These are phyloP conservation scores for Didymella arachidicola DNA, from an alignment of 2,329 filamentous ascomycete species.

Conservation along the genomic window DNA sequence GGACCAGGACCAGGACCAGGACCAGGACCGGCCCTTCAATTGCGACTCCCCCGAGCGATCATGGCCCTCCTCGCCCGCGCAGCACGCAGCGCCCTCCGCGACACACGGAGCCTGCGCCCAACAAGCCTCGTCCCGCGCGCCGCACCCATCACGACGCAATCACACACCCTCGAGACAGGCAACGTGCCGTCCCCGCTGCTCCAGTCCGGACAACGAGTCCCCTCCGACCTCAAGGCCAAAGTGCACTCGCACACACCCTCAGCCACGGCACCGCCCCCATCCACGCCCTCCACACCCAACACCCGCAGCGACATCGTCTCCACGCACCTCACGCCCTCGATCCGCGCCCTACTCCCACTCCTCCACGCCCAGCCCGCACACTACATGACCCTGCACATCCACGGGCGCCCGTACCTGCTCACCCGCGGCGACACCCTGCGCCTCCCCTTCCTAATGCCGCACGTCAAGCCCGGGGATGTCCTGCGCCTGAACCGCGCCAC, in stretches of 20 bases:
- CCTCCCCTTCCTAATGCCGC: constrained; percentile 59
- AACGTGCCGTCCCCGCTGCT: constrained; percentile 54
- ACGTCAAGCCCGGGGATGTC: constrained; percentile 75
- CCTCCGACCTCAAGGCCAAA: constrained; percentile 36
- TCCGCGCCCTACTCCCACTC: constrained; percentile 71
- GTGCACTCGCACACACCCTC: constrained; percentile 27
- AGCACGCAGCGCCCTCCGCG: constrained; percentile 69
- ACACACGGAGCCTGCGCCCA: constrained; percentile 62
- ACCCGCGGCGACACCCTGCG: constrained; percentile 63
- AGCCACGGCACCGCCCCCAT: constrained; percentile 24
- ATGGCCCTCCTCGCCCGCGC: constrained; percentile 59
- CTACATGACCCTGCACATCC: constrained; percentile 82
- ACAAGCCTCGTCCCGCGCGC: constrained; percentile 61
- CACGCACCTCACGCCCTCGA: constrained; percentile 60
- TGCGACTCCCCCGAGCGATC: constrained; percentile 1
- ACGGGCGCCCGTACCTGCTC: constrained; percentile 80
- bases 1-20: background rate
- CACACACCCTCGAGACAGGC: constrained; percentile 49
- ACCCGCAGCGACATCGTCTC: constrained; percentile 38
- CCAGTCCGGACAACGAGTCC: constrained; percentile 56
- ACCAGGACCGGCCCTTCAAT: too few relatives aligned
- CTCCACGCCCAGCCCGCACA: constrained; percentile 75
- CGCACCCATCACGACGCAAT: constrained; percentile 55
- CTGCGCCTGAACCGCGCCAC: constrained; percentile 87
- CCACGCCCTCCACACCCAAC: constrained; percentile 28